Percentiles rank a stretch among this genome's conserved stretches.
Conservation (phyloP, 2,329 filamentous ascomycete species). For the Cordyceps fumosorosea region DNA sequence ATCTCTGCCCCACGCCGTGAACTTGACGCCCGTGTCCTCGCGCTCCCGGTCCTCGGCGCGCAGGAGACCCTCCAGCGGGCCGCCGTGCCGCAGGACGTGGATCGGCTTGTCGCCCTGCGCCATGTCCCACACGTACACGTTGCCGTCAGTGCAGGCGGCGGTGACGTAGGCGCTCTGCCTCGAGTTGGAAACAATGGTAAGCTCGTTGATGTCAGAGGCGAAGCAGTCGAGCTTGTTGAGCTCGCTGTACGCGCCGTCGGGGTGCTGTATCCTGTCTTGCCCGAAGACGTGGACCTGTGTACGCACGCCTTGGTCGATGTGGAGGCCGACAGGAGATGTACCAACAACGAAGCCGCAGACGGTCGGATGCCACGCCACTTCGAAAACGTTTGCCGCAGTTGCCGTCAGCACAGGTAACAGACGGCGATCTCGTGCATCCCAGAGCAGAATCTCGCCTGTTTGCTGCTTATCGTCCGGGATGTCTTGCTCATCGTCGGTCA, state of each 20-base stretch:
- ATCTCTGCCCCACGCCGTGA: conserved; percentile 53
- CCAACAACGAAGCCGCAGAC: conserved; percentile 49
- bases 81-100: conserved; percentile 49
- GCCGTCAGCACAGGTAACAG: conserved; percentile 43
- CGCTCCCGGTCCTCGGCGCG: conserved; percentile 38
- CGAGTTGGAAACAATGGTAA: conserved; percentile 53
- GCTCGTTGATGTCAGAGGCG: conserved; percentile 56
- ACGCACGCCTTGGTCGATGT: conserved; percentile 36
- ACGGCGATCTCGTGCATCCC: conserved; percentile 41
- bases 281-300: conserved; percentile 54
- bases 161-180: conserved; percentile 45
- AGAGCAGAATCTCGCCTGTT: conserved; percentile 54
- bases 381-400: conserved; percentile 55
- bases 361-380: conserved; percentile 56
- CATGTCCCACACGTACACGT: conserved; percentile 58
- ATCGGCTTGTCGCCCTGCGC: conserved; percentile 47
- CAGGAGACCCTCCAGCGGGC: conserved; percentile 31
- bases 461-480: conserved; percentile 53
- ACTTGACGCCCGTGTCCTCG: conserved; percentile 58
- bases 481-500: conserved; percentile 44
- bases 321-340: conserved; percentile 45
- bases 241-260: conserved; percentile 30
- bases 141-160: conserved; percentile 55
- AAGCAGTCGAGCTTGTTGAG: conserved; percentile 52
- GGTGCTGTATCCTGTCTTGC: conserved; percentile 22